These are phyloP conservation scores for Metschnikowia koreensis DNA, from an alignment of 805 yeast genomes.

Conservation along the genomic window DNA sequence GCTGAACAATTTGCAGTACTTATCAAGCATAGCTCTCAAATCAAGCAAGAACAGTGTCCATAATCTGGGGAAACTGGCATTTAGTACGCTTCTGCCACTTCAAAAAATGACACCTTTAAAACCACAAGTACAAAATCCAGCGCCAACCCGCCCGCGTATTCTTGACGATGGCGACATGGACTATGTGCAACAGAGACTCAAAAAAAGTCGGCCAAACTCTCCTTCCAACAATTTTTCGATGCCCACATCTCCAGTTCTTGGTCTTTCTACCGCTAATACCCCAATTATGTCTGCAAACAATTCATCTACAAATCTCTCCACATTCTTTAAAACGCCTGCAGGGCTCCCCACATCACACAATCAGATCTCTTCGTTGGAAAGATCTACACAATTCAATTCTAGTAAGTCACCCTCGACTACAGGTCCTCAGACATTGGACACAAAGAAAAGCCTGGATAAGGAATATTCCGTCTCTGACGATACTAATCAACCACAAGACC, in stretches of 20 bases:
- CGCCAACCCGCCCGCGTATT: conserved; percentile 18
- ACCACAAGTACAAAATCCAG: conserved; percentile 18
- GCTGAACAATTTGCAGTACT: conserved; percentile 30
- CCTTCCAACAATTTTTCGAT: conserved; percentile 39
- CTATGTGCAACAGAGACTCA: conserved; percentile 43
- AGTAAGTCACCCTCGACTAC: background rate
- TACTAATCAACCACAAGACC: conserved; percentile 1
- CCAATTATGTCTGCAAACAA: conserved; percentile 44
- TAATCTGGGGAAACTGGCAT: conserved; percentile 20
- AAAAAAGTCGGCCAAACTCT: conserved; percentile 51
- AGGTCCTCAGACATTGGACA: background rate
- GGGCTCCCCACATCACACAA: conserved; percentile 1
- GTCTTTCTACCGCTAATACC: conserved; percentile 37
- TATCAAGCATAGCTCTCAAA: conserved; percentile 39
- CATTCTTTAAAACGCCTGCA: conserved; percentile 34
- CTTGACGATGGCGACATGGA: conserved; percentile 49
- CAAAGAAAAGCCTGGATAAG: background rate
- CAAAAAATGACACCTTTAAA: conserved; percentile 57
- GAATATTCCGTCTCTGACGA: background rate
- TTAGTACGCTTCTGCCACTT: conserved; percentile 45
- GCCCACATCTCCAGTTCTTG: conserved; percentile 45
- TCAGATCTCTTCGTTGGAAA: conserved; percentile 1
- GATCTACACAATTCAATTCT: background rate
- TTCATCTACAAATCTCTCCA: conserved; percentile 37
- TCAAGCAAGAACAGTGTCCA: conserved; percentile 28